These are phyloP conservation scores for Leishmania major DNA, from an alignment of 208 protist genomes.

Conservation along the genomic window DNA sequence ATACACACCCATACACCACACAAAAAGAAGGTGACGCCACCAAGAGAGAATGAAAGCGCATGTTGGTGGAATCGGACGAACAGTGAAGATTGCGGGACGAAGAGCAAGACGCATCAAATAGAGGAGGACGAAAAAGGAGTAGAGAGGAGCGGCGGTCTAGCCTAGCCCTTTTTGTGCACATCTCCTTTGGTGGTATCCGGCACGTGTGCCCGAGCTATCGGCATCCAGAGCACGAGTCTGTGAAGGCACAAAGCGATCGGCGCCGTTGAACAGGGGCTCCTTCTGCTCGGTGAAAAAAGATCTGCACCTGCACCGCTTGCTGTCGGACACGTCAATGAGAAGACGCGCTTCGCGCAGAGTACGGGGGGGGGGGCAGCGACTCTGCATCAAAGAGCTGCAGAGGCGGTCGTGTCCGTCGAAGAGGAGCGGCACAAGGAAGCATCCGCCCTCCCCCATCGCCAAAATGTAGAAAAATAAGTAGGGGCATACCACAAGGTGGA, in stretches of 20 bases:
- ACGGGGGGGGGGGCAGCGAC: neutral
- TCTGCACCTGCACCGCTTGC: neutral
- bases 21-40: constrained; percentile 2
- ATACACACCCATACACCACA: neutral
- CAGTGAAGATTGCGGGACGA: constrained; percentile 2
- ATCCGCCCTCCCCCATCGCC: no score
- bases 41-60: no score
- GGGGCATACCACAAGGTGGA: neutral
- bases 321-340: neutral
- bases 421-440: neutral
- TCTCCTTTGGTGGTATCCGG: neutral
- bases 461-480: neutral
- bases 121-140: neutral
- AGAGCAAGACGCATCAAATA: neutral
- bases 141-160: neutral
- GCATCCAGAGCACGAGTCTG: neutral
- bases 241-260: neutral
- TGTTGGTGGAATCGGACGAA: constrained; percentile 2
- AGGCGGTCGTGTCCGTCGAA: neutral
- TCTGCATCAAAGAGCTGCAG: neutral
- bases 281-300: neutral
- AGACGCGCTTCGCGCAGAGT: neutral
- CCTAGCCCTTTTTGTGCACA: rapidly evolving
- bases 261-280: neutral
- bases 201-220: neutral